Evolutionary conservation across 805 yeast species (phyloP).

Genomic region (Yarrowia sp.): DNA sequence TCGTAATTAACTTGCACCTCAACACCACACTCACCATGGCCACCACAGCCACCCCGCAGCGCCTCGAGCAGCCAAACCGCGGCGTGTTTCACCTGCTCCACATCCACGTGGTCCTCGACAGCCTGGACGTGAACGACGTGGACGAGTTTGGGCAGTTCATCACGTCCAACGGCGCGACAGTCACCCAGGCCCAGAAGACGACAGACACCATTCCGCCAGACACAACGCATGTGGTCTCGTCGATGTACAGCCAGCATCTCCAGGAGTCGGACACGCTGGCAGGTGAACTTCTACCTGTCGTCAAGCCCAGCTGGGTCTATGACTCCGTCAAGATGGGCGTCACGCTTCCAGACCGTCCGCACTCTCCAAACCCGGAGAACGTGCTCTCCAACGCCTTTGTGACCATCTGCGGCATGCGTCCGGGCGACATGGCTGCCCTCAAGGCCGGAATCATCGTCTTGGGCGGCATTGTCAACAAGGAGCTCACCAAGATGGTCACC

Average conservation of each 20-base stretch:
- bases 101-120: slow-evolving; percentile 13
- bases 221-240: slow-evolving; percentile 8
- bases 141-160: neutral
- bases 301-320: slow-evolving; percentile 59
- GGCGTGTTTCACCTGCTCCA: slow-evolving; percentile 13
- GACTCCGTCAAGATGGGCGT: slow-evolving; percentile 47
- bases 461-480: slow-evolving; percentile 72
- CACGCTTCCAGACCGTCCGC: slow-evolving; percentile 53
- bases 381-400: slow-evolving; percentile 62
- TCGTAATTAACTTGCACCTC: neutral
- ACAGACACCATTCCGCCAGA: slow-evolving; percentile 6
- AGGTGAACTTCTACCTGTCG: slow-evolving; percentile 58
- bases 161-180: neutral
- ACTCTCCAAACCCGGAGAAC: slow-evolving; percentile 68
- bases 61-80: neutral
- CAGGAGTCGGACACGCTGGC: slow-evolving; percentile 18
- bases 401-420: slow-evolving; percentile 56
- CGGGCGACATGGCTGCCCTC: slow-evolving; percentile 63
- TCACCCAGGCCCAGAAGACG: neutral
- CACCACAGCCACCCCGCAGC: neutral
- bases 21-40: neutral
- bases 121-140: neutral
- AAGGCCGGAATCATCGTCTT: slow-evolving; percentile 65
- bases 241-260: slow-evolving; percentile 1
- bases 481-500: slow-evolving; percentile 67